Evolutionary conservation across 2,329 filamentous ascomycete genomes (phyloP).

Genomic region (Aspergillus sojae): DNA sequence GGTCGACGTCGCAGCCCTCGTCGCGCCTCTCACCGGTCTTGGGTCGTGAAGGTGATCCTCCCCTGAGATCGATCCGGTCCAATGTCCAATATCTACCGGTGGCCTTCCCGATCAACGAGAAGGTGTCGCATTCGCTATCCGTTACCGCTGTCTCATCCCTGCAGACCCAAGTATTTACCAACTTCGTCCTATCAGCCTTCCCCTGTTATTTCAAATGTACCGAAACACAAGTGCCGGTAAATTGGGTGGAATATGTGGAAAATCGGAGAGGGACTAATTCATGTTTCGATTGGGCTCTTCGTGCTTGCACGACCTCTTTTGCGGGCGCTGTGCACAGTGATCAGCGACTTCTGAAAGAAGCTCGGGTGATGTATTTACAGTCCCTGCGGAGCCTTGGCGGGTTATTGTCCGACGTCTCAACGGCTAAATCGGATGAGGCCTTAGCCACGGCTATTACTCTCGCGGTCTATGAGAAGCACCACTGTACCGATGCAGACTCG

Average conservation of each 20-base stretch:
- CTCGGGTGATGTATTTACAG: constrained; percentile 31
- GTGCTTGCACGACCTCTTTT: constrained; percentile 23
- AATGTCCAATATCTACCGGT: constrained; percentile 8
- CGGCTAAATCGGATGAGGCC: constrained; percentile 35
- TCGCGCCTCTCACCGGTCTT: background rate
- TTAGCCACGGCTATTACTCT: constrained; percentile 39
- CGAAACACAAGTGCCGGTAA: constrained; percentile 29
- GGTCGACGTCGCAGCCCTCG: constrained; percentile 10
- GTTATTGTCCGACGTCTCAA: constrained; percentile 26
- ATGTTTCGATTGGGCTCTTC: constrained; percentile 27
- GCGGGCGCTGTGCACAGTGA: constrained; percentile 24
- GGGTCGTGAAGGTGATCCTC: background rate
- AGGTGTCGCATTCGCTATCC: constrained; percentile 31
- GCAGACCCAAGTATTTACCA: constrained; percentile 31
- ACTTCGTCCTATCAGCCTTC: constrained; percentile 31
- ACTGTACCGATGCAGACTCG: constrained; percentile 36
- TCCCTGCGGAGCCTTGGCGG: constrained; percentile 32
- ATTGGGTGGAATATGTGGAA: constrained; percentile 33
- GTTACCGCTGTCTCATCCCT: constrained; percentile 27
- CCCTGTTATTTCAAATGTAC: constrained; percentile 34
- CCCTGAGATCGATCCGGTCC: background rate
- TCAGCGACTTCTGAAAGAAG: constrained; percentile 27
- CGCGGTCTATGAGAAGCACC: constrained; percentile 41
- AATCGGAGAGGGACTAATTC: constrained; percentile 18
- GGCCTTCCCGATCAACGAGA: constrained; percentile 26